These are phyloP conservation scores for Yarrowia deformans DNA, from an alignment of 805 yeast species.

Conservation along the genomic window DNA sequence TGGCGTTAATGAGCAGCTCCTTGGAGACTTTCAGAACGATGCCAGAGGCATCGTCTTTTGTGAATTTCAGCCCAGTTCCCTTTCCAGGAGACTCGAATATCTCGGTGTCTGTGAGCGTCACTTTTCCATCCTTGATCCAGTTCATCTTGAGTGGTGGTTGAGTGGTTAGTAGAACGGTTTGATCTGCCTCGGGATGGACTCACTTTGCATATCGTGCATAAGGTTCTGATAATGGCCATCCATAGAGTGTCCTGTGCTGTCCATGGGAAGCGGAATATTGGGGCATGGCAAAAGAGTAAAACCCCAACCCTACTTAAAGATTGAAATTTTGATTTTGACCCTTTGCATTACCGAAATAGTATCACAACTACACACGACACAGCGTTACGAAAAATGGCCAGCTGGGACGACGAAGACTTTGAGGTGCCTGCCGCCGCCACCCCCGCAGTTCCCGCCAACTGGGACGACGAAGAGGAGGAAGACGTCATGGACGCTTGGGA, in stretches of 20 bases:
- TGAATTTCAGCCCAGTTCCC: constrained; percentile 27
- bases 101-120: constrained; percentile 10
- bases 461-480: constrained; percentile 67
- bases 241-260: background rate
- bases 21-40: constrained; percentile 40
- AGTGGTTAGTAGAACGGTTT: background rate
- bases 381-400: constrained; percentile 8
- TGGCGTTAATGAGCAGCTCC: constrained; percentile 40
- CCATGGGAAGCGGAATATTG: background rate
- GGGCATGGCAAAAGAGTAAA: constrained; percentile 1
- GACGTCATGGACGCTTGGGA: constrained; percentile 96
- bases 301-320: constrained; percentile 28
- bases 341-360: constrained; percentile 16
- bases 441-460: constrained; percentile 84
- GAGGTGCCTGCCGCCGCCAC: constrained; percentile 65
- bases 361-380: constrained; percentile 1
- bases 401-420: constrained; percentile 84
- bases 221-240: constrained; percentile 16
- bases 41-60: constrained; percentile 8
- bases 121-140: constrained; percentile 30
- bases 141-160: constrained; percentile 6
- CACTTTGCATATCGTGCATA: constrained; percentile 15
- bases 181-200: background rate
- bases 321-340: constrained; percentile 25
- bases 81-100: constrained; percentile 16